Evolutionary conservation across 352 stramenopile genomes (phyloP).

Genomic region (Thalassiosira mediterranea): DNA sequence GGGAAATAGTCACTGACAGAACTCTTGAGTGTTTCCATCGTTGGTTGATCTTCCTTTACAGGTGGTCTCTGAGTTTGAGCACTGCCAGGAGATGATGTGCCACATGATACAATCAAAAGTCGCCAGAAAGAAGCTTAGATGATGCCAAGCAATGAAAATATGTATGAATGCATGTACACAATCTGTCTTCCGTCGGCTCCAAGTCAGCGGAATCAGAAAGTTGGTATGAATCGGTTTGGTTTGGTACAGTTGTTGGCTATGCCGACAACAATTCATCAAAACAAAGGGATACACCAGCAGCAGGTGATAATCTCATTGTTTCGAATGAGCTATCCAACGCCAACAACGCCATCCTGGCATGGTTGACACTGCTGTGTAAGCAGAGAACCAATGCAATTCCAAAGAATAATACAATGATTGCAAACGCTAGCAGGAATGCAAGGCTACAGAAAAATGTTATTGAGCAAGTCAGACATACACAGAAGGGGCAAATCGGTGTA

Average conservation of each 20-base stretch:
- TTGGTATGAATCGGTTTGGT: conserved; percentile 11
- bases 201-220: conserved; percentile 27
- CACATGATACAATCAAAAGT: conserved; percentile 31
- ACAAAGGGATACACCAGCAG: conserved; percentile 9
- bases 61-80: too few relatives aligned
- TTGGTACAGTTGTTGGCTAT: conserved; percentile 14
- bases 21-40: conserved; percentile 33
- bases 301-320: conserved; percentile 1
- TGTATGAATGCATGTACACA: conserved; percentile 20
- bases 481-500: conserved; percentile 34
- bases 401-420: conserved; percentile 41
- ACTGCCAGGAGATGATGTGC: too few relatives aligned
- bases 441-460: conserved; percentile 48
- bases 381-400: conserved; percentile 34
- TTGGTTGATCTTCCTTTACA: conserved; percentile 15
- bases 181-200: conserved; percentile 14
- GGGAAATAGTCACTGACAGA: conserved; percentile 76
- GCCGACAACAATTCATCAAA: conserved; percentile 27
- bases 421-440: conserved; percentile 38
- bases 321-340: conserved; percentile 23
- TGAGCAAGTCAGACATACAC: conserved; percentile 23
- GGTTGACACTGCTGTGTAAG: conserved; percentile 27
- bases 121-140: conserved; percentile 37
- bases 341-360: conserved; percentile 36
- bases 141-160: conserved; percentile 26